phyloP scores from a whole-genome alignment of 768 basidiomycete species.

The Mycena amicta region DNA sequence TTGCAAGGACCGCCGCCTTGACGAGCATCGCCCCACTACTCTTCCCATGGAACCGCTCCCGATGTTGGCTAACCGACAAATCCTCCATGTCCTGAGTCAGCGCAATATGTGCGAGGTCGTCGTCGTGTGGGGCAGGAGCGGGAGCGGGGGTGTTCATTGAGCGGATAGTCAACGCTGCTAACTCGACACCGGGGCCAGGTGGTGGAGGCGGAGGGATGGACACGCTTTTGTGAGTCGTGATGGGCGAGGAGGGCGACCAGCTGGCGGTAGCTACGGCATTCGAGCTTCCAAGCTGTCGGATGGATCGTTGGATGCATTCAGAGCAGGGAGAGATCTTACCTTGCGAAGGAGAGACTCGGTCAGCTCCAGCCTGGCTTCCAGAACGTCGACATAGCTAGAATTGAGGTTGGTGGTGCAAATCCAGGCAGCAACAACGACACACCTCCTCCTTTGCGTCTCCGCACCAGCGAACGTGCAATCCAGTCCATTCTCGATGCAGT shows the following conservation, averaged over 20 bases:
- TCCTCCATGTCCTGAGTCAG: slow-evolving; percentile 1
- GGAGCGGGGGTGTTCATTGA: slow-evolving; percentile 15
- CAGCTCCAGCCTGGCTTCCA: slow-evolving; percentile 44
- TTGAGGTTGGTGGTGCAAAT: no score
- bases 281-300: background rate
- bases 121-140: slow-evolving; percentile 8
- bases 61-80: background rate
- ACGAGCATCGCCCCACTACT: slow-evolving; percentile 13
- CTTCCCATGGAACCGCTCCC: slow-evolving; percentile 5
- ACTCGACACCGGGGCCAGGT: slow-evolving; percentile 8
- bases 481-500: slow-evolving; percentile 36
- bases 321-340: slow-evolving; percentile 20
- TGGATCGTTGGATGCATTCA: background rate
- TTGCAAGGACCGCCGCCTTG: slow-evolving; percentile 6
- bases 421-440: no score
- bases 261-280: background rate
- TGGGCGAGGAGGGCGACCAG: slow-evolving; percentile 8
- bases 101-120: slow-evolving; percentile 14
- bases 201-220: background rate
- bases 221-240: slow-evolving; percentile 4
- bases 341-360: slow-evolving; percentile 45
- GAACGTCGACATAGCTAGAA: slow-evolving; percentile 41
- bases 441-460: slow-evolving; percentile 35
- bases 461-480: slow-evolving; percentile 46
- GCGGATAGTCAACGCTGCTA: slow-evolving; percentile 12